These are phyloP conservation scores for Murraya paniculata DNA, from an alignment of 345 rosid genomes.

Conservation along the genomic window DNA sequence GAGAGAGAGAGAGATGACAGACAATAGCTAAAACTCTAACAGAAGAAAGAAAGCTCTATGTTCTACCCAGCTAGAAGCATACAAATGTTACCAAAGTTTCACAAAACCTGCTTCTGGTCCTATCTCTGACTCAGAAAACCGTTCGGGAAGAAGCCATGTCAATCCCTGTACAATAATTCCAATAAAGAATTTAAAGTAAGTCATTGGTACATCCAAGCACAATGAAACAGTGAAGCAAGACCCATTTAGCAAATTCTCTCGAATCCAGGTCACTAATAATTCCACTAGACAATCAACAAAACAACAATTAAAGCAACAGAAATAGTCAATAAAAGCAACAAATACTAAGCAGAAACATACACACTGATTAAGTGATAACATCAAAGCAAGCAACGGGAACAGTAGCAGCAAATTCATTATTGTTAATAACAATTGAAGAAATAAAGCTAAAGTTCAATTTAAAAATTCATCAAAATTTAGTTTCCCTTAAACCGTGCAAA, in stretches of 20 bases:
- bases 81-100: conserved; percentile 81
- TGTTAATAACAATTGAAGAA: background rate
- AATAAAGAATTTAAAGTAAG: conserved; percentile 13
- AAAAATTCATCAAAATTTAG: background rate
- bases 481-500: background rate
- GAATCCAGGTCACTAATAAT: conserved; percentile 5
- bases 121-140: conserved; percentile 87
- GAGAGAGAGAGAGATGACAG: background rate
- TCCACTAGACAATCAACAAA: background rate
- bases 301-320: background rate
- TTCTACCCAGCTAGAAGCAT: conserved; percentile 40
- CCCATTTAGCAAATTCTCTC: conserved; percentile 6
- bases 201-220: background rate
- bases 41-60: conserved; percentile 1
- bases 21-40: conserved; percentile 2
- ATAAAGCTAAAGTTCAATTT: background rate
- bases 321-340: background rate
- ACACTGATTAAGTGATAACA: background rate
- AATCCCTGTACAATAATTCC: conserved; percentile 58
- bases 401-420: background rate
- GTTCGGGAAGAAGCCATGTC: conserved; percentile 93
- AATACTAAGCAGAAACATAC: background rate
- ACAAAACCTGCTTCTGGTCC: conserved; percentile 99
- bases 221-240: background rate
- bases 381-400: background rate